phyloP scores from a whole-genome alignment of 2,329 filamentous ascomycete species.

The Hansfordia pulvinata region DNA sequence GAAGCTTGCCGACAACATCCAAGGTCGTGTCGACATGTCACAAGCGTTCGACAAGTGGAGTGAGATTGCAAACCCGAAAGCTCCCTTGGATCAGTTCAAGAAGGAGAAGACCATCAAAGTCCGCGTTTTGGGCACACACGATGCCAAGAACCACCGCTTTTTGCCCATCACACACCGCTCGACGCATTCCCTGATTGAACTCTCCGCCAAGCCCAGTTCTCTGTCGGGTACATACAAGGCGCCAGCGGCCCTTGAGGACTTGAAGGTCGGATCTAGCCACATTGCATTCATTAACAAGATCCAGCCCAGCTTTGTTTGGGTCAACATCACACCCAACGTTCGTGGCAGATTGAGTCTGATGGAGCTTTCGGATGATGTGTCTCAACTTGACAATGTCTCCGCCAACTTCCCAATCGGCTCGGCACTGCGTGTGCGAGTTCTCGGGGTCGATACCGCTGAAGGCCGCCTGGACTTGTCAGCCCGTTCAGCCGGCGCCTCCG shows the following conservation, averaged over 20 bases:
- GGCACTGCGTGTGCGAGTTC: constrained; percentile 68
- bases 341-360: constrained; percentile 71
- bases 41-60: constrained; percentile 84
- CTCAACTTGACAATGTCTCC: constrained; percentile 60
- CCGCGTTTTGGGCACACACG: constrained; percentile 74
- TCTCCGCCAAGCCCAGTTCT: constrained; percentile 67
- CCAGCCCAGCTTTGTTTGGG: constrained; percentile 68
- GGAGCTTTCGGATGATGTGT: constrained; percentile 79
- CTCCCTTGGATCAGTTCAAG: constrained; percentile 63
- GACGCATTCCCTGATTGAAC: constrained; percentile 71
- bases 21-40: constrained; percentile 87
- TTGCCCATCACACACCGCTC: constrained; percentile 80
- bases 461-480: constrained; percentile 77
- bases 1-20: constrained; percentile 70
- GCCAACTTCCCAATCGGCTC: constrained; percentile 83
- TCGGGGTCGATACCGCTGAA: constrained; percentile 56
- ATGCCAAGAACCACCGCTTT: constrained; percentile 81
- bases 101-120: constrained; percentile 59
- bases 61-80: constrained; percentile 69
- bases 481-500: constrained; percentile 43
- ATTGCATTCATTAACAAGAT: constrained; percentile 89
- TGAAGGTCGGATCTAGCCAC: constrained; percentile 58
- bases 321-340: constrained; percentile 78
- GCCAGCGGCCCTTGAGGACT: constrained; percentile 55
- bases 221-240: constrained; percentile 29